Base-by-base conservation (phyloP, 23 red algal genomes). In the Gracilariopsis chorda region DNA sequence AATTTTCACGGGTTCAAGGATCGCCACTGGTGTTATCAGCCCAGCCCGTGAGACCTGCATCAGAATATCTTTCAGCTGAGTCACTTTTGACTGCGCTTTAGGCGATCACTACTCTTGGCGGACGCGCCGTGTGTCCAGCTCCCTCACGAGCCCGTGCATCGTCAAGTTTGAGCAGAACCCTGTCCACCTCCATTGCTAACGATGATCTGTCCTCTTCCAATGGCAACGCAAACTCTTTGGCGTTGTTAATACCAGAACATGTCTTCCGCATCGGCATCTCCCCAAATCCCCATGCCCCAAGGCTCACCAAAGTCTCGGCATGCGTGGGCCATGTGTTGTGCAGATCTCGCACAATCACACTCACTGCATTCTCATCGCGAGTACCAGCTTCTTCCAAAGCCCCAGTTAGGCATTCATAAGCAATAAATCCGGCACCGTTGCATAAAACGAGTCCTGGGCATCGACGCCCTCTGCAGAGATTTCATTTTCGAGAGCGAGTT, bases 11-110 rank as follows among this genome's bases (percentile, higher is more conserved):
- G 83, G 82, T 36, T 58, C 45, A 62, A 96, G 87, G 42, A 87
- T 21, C n/a, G 94, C 94, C 25, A 96, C 94, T 28, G 94, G 94
- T 23, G 94, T 96, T 62, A 96, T 90, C 41, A 87, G 46, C 14
- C 94, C 94, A 3, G 41, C 51, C 16, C 94, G 87, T 7, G 94
- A 96, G 35, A 96, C 94, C 32, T 96, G 94, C 71, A 92, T 81
- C 3, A 55, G 65, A 17, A 96, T 80, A 56, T 74, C 86, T n/a
- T 58, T 48, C 36, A 96, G 51, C 42, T 27, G 45, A 30, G 94
- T 96, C 1, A 87, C 78, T 13, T 51, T 79, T 0, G 56, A 47
- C 24, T 75, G 75, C 13, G 88, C 82, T 96, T 37, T 73, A 77
- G 3, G 94, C 94, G 21, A 92, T 69, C 19, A 87, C 94, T 11